phyloP scores from a whole-genome alignment of 2,329 filamentous ascomycete genomes.

The Cordyceps cicadae region DNA sequence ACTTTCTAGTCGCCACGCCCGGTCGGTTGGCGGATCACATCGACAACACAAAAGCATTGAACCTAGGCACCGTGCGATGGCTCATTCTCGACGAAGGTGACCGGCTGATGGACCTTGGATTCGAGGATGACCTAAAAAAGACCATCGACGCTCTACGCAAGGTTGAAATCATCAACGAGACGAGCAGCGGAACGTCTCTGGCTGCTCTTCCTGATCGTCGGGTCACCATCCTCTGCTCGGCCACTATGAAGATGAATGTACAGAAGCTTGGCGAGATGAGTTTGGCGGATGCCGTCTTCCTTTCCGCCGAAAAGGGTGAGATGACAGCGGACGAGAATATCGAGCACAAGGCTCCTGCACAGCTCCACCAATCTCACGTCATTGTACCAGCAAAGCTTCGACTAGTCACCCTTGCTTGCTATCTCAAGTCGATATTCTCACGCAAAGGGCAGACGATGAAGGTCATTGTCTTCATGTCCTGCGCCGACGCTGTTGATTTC shows the following conservation, averaged over 20 bases:
- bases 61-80: slow-evolving; percentile 86
- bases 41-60: slow-evolving; percentile 81
- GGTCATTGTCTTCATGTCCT: slow-evolving; percentile 92
- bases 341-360: slow-evolving; percentile 69
- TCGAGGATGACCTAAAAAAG: slow-evolving; percentile 85
- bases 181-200: slow-evolving; percentile 48
- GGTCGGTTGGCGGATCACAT: slow-evolving; percentile 87
- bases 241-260: slow-evolving; percentile 96
- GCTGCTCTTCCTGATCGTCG: slow-evolving; percentile 65
- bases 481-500: slow-evolving; percentile 93
- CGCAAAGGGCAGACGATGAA: slow-evolving; percentile 91
- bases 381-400: slow-evolving; percentile 84
- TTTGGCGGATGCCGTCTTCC: slow-evolving; percentile 82
- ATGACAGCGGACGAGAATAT: slow-evolving; percentile 37
- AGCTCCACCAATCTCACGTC: slow-evolving; percentile 86
- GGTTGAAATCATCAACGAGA: slow-evolving; percentile 49
- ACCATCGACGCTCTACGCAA: slow-evolving; percentile 74
- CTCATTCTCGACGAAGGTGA: slow-evolving; percentile 93
- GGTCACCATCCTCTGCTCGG: slow-evolving; percentile 86
- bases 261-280: slow-evolving; percentile 91
- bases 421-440: slow-evolving; percentile 80
- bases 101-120: slow-evolving; percentile 95
- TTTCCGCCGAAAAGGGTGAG: slow-evolving; percentile 56
- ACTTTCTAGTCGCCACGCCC: slow-evolving; percentile 91
- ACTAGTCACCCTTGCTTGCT: slow-evolving; percentile 75